phyloP scores from a whole-genome alignment of 2,329 filamentous ascomycete genomes.

The Diplocarpon mali region DNA sequence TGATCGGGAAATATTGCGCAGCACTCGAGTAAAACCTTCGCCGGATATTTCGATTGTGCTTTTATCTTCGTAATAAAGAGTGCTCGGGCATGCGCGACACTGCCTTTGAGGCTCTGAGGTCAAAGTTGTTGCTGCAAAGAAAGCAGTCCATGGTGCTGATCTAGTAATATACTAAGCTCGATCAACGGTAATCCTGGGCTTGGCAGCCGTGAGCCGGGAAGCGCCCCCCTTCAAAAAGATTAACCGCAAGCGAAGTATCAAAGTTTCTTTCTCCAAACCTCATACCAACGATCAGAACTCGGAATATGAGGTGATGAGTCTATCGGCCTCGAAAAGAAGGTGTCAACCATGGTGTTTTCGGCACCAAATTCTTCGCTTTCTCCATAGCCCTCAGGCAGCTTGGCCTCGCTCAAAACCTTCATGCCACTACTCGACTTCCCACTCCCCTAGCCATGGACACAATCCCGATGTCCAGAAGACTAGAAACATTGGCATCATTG shows the following conservation, averaged over 20 bases:
- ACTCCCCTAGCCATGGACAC: constrained; percentile 10
- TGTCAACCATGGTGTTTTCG: constrained; percentile 22
- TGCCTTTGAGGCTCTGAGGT: neutral
- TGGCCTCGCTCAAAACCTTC: constrained; percentile 3
- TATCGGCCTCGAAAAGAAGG: constrained; percentile 14
- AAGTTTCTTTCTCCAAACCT: neutral
- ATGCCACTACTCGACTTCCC: constrained; percentile 14
- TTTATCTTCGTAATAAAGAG: neutral
- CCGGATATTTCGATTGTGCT: neutral
- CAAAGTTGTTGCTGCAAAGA: constrained; percentile 1
- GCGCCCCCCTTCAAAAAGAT: constrained; percentile 1
- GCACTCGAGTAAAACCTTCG: neutral
- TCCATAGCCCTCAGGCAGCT: neutral
- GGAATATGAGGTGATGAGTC: constrained; percentile 22
- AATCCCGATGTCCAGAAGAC: constrained; percentile 40
- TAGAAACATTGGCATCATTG: constrained; percentile 95
- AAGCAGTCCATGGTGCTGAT: constrained; percentile 5
- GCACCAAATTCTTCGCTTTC: constrained; percentile 6
- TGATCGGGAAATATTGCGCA: neutral
- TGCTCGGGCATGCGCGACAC: neutral
- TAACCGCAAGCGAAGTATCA: neutral
- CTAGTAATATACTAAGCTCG: neutral
- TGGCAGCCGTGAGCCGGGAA: constrained; percentile 3
- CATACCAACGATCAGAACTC: neutral
- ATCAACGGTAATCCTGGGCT: neutral